phyloP scores from a whole-genome alignment of 495 filamentous ascomycete genomes.

The Tuber magnatum region DNA sequence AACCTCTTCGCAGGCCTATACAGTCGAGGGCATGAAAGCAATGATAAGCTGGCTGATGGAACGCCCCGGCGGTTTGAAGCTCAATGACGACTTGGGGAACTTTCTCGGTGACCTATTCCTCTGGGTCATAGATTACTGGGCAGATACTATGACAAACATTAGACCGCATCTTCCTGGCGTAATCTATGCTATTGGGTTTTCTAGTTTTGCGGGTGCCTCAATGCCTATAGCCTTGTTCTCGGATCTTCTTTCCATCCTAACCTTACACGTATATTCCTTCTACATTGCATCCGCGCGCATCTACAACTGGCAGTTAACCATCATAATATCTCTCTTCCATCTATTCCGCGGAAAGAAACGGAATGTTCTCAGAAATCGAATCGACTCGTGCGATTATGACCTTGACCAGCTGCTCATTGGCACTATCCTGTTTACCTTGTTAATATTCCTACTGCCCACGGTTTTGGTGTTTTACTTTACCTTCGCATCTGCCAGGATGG shows the following conservation, averaged over 20 bases:
- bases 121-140: constrained; percentile 98
- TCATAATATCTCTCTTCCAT: constrained; percentile 93
- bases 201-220: constrained; percentile 88
- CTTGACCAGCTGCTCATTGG: constrained; percentile 94
- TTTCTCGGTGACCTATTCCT: constrained; percentile 93
- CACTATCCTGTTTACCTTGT: constrained; percentile 90
- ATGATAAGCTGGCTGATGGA: constrained; percentile 96
- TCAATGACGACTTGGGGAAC: constrained; percentile 87
- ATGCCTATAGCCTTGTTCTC: constrained; percentile 97
- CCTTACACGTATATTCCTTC: constrained; percentile 94
- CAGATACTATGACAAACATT: constrained; percentile 51
- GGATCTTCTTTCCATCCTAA: constrained; percentile 83
- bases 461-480: constrained; percentile 95
- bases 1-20: constrained; percentile 51
- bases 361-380: constrained; percentile 92
- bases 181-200: constrained; percentile 89
- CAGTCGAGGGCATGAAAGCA: constrained; percentile 76
- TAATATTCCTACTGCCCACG: constrained; percentile 92
- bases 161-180: constrained; percentile 73
- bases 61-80: constrained; percentile 94
- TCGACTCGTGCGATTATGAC: constrained; percentile 98
- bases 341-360: constrained; percentile 96
- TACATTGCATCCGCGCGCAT: constrained; percentile 95
- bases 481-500: constrained; percentile 88
- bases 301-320: constrained; percentile 96